Base-by-base conservation (phyloP, 1,284 basidiomycete genomes). In the Laetiporus sulphureus region DNA sequence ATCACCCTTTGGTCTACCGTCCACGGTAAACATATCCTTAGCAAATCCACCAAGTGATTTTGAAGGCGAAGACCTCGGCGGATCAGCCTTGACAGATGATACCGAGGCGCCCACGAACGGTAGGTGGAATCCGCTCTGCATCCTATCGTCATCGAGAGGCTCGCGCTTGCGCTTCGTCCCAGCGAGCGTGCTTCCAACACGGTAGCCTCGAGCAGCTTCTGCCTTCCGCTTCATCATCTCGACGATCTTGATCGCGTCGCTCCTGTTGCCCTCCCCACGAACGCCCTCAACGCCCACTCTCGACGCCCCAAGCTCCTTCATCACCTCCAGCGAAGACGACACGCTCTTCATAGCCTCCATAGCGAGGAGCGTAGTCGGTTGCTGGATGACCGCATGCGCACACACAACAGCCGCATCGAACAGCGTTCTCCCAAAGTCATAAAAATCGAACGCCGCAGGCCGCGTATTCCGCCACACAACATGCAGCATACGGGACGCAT, bases 401-500 rank as follows among this genome's bases (percentile, higher is more conserved):
- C 76, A 77, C 11, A 79, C 68, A 12, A 82, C 69, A 2, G 76
- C 70, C 0, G 83, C 75, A 47, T 81, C 78, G 52, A 82, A 75
- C 21, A 86, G 57, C 13, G 72, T 66, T 44, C 75, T 67, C 4
- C 72, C 69, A 40, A 81, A 72, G 3, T 77, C 70, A 55, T 83
- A 83, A 47, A 77, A 73, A 49, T 75, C 72, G 49, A 76, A 75
- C 38, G 77, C 53, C 1, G 72, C 65, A 4, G 67, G 66, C 11
- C 63, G 62, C 11, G 56, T 57, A 20, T 54, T 52, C 20, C 55
- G 52, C 67, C 68, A 69, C 36, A 70, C 62, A 7, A 55, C 54
- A 46, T 68, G 68, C 23, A 78, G 53, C 34, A 67, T 46, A 40
- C 64, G 64, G 31, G 68, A 63, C 0, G 77, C 73, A 44, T 68